These are phyloP conservation scores for Gynochthodes officinalis DNA, from an alignment of 257 asterid genomes.

Conservation along the genomic window DNA sequence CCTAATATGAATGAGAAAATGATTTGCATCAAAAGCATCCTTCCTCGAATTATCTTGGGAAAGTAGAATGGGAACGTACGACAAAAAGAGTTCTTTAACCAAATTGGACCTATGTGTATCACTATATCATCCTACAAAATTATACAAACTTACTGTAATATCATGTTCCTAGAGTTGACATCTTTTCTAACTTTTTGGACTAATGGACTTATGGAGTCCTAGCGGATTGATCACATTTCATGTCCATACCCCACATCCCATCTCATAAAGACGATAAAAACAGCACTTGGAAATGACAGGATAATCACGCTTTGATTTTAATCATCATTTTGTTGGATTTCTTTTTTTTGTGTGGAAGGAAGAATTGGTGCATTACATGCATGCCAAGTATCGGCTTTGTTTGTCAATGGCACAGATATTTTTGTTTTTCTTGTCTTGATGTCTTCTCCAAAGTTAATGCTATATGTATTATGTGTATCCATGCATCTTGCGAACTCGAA, in stretches of 20 bases:
- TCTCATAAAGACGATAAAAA: not conserved
- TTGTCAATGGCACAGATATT: slow-evolving; percentile 36
- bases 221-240: not conserved
- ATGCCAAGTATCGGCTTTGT: not conserved
- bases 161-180: not conserved
- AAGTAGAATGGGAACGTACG: not conserved
- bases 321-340: slow-evolving; percentile 24
- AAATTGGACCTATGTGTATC: slow-evolving; percentile 1
- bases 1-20: not conserved
- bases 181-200: not conserved
- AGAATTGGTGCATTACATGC: not conserved
- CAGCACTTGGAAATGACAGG: not conserved
- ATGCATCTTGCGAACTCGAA: slow-evolving; percentile 4
- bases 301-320: slow-evolving; percentile 17
- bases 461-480: not conserved
- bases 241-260: not conserved
- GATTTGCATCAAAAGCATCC: not conserved
- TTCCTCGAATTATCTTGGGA: not conserved
- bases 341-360: slow-evolving; percentile 21
- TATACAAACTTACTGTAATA: slow-evolving; percentile 1
- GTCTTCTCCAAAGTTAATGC: not conserved
- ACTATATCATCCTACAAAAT: not conserved
- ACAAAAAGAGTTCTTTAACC: not conserved
- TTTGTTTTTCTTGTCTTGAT: not conserved
- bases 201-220: not conserved